Base-by-base conservation (phyloP, 768 basidiomycete species). In the Pholiota microspora region DNA sequence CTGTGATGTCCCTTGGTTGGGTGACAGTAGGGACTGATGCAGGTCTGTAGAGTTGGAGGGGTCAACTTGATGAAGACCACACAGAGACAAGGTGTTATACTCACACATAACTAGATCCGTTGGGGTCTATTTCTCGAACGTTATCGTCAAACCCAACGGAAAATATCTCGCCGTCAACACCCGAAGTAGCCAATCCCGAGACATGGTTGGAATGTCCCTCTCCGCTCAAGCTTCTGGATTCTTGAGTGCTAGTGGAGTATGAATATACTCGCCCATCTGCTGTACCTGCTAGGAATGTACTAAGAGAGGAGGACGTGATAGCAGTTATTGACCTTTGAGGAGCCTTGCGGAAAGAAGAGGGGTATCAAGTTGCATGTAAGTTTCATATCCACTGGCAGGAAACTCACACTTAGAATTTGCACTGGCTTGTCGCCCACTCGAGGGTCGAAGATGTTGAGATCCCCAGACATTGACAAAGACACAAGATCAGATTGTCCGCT, bases 301-400 rank as follows among this genome's bases (percentile, higher is more conserved):
- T 68, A 1, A 77, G 65, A 6, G 60, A 64, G 0, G 67, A 62
- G 0, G 78, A 66, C 1, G 81, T 67, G 15, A 82, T 76, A 0
- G 89, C 78, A 0, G 88, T 96, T 59, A 98, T 79, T 2, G 89
- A 72, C 65, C 85, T 92, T 67, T 93, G 89, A 13, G 93, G 85
- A 4, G 86, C 93, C 86, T 94, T 61, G 24, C 16, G n/a, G n/a
- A 34, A 2, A 53, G 45, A 45, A 32, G 18, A 28, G 25, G n/a
- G 31, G n/a, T 10, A 15, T 24, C 49, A 4, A 16, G 34, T 44
- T 32, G 42, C 2, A 38, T 12, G 36, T n/a, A n/a, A n/a, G n/a
- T 10, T 35, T 16, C 8, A 21, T 18, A 32, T 9, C n/a, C 32
- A 24, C 7, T 15, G 45, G 15, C 21, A 21, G 29, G 24, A 23